phyloP scores from a whole-genome alignment of 345 rosid species.

The Excoecaria agallocha region DNA sequence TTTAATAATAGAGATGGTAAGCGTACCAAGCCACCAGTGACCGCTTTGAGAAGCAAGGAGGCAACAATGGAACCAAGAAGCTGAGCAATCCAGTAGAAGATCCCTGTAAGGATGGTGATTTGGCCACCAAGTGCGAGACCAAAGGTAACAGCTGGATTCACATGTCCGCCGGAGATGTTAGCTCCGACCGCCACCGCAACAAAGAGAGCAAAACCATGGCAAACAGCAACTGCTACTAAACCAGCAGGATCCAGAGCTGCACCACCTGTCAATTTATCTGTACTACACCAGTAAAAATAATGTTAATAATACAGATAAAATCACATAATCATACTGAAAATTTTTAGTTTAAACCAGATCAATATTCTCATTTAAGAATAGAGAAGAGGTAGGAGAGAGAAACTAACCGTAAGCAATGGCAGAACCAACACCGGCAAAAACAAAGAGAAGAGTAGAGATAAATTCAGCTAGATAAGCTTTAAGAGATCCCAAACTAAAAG shows the following conservation, averaged over 20 bases:
- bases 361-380: too few relatives aligned
- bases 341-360: too few relatives aligned
- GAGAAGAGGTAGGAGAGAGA: too few relatives aligned
- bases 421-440: constrained; percentile 92
- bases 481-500: constrained; percentile 73
- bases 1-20: not conserved
- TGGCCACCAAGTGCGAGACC: constrained; percentile 93
- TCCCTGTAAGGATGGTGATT: constrained; percentile 79
- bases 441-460: constrained; percentile 90
- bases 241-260: constrained; percentile 88
- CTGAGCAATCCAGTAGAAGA: constrained; percentile 93
- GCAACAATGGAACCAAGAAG: constrained; percentile 87
- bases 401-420: constrained; percentile 78
- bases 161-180: constrained; percentile 95
- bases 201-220: constrained; percentile 89
- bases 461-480: constrained; percentile 90
- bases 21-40: constrained; percentile 85
- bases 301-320: not conserved
- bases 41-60: constrained; percentile 66
- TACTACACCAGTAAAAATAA: not conserved
- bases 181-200: constrained; percentile 87
- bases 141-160: constrained; percentile 91
- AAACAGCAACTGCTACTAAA: constrained; percentile 75
- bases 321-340: not conserved
- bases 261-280: constrained; percentile 71